phyloP scores from a whole-genome alignment of 2,329 filamentous ascomycete genomes.

The Xylaria multiplex region DNA sequence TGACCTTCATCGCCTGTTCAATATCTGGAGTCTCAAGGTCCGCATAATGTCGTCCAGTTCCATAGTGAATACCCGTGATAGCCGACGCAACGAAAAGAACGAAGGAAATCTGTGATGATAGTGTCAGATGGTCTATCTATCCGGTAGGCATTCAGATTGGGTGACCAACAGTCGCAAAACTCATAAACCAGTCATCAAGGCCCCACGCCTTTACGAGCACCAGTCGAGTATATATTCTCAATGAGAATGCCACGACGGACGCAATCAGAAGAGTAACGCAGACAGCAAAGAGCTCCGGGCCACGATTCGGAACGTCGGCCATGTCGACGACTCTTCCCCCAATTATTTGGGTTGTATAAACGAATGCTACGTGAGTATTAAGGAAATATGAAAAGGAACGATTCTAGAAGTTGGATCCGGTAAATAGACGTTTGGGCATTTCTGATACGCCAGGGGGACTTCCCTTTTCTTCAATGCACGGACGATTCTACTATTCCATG shows the following conservation, averaged over 20 bases:
- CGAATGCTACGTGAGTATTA: background rate
- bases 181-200: slow-evolving; percentile 34
- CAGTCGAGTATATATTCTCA: slow-evolving; percentile 25
- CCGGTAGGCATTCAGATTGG: background rate
- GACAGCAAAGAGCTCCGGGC: slow-evolving; percentile 19
- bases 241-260: slow-evolving; percentile 11
- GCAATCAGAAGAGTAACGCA: slow-evolving; percentile 13
- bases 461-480: slow-evolving; percentile 2
- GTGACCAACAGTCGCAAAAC: slow-evolving; percentile 27
- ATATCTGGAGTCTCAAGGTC: slow-evolving; percentile 47
- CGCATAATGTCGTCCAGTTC: slow-evolving; percentile 53
- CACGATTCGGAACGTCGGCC: slow-evolving; percentile 23
- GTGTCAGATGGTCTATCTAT: background rate
- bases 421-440: slow-evolving; percentile 2
- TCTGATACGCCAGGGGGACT: background rate
- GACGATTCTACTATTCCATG: background rate
- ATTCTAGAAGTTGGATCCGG: background rate
- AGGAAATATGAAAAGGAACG: background rate
- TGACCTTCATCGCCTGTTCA: slow-evolving; percentile 51
- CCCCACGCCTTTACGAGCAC: slow-evolving; percentile 33
- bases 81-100: slow-evolving; percentile 50
- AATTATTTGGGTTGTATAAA: background rate
- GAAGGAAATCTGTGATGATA: slow-evolving; percentile 48
- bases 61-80: slow-evolving; percentile 52
- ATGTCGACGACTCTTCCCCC: slow-evolving; percentile 11